phyloP scores from a whole-genome alignment of 352 stramenopile genomes.

The Globisporangium cederbergense region DNA sequence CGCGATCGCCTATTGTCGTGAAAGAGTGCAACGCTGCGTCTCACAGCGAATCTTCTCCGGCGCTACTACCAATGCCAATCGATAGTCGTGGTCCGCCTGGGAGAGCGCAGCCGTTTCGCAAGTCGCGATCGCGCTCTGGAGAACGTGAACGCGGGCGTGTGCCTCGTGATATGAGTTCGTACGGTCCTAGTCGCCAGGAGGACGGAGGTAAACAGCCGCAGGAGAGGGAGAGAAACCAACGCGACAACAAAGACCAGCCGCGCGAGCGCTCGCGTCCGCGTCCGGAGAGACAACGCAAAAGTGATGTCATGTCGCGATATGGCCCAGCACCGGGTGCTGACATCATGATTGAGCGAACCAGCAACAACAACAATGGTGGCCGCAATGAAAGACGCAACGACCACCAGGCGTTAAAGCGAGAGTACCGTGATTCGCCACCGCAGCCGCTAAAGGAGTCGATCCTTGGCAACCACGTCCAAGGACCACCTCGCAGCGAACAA shows the following conservation, averaged over 20 bases:
- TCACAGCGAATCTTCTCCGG: conserved; percentile 6
- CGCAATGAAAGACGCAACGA: conserved; percentile 23
- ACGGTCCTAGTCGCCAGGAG: conserved; percentile 1
- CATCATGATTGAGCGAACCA: background rate
- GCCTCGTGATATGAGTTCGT: conserved; percentile 11
- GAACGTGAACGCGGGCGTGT: conserved; percentile 9
- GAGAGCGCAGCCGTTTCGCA: background rate
- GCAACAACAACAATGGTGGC: background rate
- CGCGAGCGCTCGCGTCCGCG: conserved; percentile 8
- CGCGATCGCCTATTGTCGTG: conserved; percentile 4
- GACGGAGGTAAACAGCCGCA: background rate
- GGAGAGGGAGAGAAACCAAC: background rate
- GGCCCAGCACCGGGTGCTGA: conserved; percentile 5
- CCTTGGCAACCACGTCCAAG: background rate
- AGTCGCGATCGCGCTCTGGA: conserved; percentile 16
- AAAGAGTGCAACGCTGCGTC: background rate
- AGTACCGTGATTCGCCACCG: background rate
- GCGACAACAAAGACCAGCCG: conserved; percentile 3
- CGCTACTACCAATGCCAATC: background rate
- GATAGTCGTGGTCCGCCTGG: conserved; percentile 1
- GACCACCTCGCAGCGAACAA: background rate
- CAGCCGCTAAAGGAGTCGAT: background rate
- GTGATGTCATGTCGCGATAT: conserved; percentile 18
- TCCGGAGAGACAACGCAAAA: conserved; percentile 15
- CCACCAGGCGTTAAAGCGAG: background rate